phyloP scores from a whole-genome alignment of 2,329 filamentous ascomycete species.

The Aureobasidium sp. region DNA sequence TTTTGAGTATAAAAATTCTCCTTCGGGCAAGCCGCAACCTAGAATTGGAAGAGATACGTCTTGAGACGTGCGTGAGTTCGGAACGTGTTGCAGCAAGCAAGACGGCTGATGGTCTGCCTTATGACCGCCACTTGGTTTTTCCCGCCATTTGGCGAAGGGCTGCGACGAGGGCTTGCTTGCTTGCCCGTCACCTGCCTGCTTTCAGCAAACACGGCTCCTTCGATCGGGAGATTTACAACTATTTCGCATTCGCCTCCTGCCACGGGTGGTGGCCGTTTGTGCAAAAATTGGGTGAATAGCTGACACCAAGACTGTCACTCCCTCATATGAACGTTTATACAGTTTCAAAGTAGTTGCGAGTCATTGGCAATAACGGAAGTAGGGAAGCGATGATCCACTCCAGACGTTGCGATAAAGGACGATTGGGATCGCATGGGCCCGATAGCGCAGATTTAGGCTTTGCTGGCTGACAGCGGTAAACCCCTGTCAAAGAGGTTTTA shows the following conservation, averaged over 20 bases:
- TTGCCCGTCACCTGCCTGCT: background rate
- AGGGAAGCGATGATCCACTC: background rate
- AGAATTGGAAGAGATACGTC: background rate
- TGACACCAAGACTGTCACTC: background rate
- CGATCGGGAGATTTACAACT: background rate
- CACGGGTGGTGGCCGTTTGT: background rate
- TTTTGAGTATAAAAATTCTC: background rate
- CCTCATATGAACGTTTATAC: background rate
- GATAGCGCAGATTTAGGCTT: background rate
- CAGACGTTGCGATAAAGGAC: background rate
- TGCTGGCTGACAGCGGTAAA: background rate
- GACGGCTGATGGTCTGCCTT: background rate
- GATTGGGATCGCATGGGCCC: background rate
- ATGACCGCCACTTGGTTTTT: background rate
- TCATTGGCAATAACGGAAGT: background rate
- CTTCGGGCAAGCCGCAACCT: background rate
- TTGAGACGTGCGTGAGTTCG: background rate
- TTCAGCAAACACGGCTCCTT: background rate
- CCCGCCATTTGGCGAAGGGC: background rate
- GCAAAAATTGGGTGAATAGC: background rate
- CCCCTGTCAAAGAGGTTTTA: background rate
- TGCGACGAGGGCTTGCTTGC: background rate
- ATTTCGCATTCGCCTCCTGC: background rate
- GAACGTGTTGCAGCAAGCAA: background rate
- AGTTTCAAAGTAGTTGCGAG: background rate